Evolutionary conservation across 129 eudicot genomes (phyloP), one percentile per base, ranked within the genome.

Genomic region (Smallanthus sonchifolius): DNA sequence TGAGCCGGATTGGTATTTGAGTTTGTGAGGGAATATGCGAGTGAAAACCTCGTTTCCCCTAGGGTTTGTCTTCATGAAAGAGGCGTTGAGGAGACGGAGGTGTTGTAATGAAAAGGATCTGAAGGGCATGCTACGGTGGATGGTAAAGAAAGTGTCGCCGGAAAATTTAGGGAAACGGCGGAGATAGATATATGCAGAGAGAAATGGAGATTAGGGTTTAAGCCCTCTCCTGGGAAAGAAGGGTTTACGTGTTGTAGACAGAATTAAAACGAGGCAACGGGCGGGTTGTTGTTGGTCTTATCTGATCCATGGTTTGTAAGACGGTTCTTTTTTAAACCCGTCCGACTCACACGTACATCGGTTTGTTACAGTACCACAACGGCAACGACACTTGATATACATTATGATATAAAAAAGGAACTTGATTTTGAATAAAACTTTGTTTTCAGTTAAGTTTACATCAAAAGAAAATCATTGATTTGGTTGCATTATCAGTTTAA

Each of bases 11-110:
- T 76, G 87, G 80, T 80, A 82, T 64, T 82, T 86, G 30, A 95
- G 75, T 73, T 84, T 91, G 88, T 86, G 92, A 30, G 97, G 93
- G 70, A 91, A 90, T 8, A 88, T 75, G 32, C 87, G 86, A 17
- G 80, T 81, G 57, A 88, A 82, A 86, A 72, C 61, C 77, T 87
- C 90, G 3, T 80, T 17, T 11, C 2, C 4, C 19, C 76, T 16
- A 7, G 87, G 82, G 28, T 44, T 72, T 42, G 78, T 35, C 59
- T 85, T 82, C 90, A 85, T 89, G 64, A 66, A 47, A 13, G 84
- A 54, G 8, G 83, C 69, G 60, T 82, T 78, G 70, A 80, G 80
- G 81, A 77, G 74, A 32, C 87, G 86, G 40, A 78, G 89, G 72
- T 81, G 81, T n/a, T 78, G 87, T 57, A 44, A 6, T 54, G 78